A percentile compares a stretch with the other conserved stretches of the same genome.
These are phyloP conservation scores for Firmiana major DNA, from an alignment of 345 rosid species.

Conservation along the genomic window DNA sequence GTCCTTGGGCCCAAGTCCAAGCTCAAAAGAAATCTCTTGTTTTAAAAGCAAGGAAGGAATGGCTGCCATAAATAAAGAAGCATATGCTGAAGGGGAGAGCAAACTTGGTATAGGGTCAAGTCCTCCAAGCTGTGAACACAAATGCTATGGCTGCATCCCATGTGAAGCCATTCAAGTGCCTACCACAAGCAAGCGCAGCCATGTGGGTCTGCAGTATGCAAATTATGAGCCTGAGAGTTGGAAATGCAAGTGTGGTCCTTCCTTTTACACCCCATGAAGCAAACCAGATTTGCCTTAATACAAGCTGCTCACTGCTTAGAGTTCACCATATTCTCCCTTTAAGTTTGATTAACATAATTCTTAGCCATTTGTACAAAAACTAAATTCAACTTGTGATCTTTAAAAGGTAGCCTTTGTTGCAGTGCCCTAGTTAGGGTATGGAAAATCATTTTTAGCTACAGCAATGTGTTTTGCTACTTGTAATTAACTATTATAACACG, in stretches of 20 bases:
- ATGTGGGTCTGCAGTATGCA: conserved; percentile 45
- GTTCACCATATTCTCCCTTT: neutral
- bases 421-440: neutral
- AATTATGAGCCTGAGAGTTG: conserved; percentile 85
- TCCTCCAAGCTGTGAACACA: conserved; percentile 74
- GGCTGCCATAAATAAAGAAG: conserved; percentile 13
- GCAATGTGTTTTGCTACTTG: neutral
- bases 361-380: neutral
- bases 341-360: neutral
- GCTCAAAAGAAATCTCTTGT: conserved; percentile 3
- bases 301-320: neutral
- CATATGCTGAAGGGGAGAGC: conserved; percentile 20
- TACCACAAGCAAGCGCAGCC: conserved; percentile 29
- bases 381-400: neutral
- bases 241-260: conserved; percentile 84
- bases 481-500: neutral
- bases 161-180: conserved; percentile 82
- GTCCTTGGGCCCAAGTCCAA: neutral
- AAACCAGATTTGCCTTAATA: neutral
- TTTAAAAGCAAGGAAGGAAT: neutral
- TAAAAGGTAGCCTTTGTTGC: neutral
- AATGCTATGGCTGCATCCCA: conserved; percentile 72
- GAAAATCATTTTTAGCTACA: neutral
- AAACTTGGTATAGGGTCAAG: conserved; percentile 56
- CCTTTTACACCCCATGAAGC: conserved; percentile 46